Conservation (phyloP, 768 basidiomycete genomes). For the Cyclocybe cylindracea region DNA sequence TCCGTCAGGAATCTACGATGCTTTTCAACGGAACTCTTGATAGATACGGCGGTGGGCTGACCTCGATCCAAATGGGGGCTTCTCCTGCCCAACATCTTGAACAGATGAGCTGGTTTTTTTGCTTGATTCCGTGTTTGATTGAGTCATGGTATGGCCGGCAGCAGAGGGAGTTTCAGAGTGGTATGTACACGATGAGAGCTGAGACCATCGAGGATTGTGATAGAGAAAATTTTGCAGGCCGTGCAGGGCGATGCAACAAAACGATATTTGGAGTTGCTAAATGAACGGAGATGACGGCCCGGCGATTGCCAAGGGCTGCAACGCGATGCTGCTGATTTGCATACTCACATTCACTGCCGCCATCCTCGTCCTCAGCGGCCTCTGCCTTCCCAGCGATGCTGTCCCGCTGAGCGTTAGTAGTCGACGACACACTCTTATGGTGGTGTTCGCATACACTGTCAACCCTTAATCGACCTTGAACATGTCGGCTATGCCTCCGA, state of each 20-base stretch:
- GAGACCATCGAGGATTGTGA: too few species aligned
- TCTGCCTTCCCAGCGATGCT: too few species aligned
- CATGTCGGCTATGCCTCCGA: conserved; percentile 10
- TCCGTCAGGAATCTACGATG: conserved; percentile 65
- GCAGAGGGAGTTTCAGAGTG: background rate
- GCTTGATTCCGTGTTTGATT: conserved; percentile 11
- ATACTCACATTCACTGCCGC: too few species aligned
- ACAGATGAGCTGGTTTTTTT: conserved; percentile 63
- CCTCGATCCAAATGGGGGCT: conserved; percentile 77
- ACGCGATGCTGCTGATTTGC: background rate
- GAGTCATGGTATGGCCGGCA: background rate
- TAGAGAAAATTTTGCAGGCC: too few species aligned
- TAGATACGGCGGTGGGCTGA: background rate
- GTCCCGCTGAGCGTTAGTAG: too few species aligned
- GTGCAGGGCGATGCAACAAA: too few species aligned
- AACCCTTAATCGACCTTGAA: too few species aligned
- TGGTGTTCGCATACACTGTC: too few species aligned
- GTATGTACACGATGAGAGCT: too few species aligned
- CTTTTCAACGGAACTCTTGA: background rate
- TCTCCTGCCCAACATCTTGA: conserved; percentile 51
- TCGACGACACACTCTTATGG: too few species aligned
- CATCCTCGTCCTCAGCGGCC: too few species aligned
- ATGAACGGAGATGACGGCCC: background rate
- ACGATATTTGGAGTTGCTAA: background rate
- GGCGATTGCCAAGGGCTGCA: background rate